Base-by-base conservation (phyloP, 2,329 filamentous ascomycete species). In the Hortaea sp. region DNA sequence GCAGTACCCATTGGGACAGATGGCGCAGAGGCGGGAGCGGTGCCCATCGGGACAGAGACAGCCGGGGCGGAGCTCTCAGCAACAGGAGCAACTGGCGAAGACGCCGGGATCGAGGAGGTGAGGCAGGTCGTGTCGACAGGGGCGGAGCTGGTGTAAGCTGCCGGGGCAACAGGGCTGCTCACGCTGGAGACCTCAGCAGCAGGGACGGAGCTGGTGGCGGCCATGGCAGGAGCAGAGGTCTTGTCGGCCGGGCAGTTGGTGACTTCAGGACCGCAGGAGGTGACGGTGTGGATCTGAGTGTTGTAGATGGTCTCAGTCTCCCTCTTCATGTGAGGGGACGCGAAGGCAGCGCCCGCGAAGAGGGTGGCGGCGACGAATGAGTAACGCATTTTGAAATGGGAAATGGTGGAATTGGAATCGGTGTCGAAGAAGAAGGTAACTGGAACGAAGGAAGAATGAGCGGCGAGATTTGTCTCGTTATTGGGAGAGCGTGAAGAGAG, bases 201-300 rank as follows among this genome's bases (percentile, higher is more conserved):
- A 13, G 13, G 10, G 13, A 27, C 37, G 37, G 37, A 39, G 20
- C n/a, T 27, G 20, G 44, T 46, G 6, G 39, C 29, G 20, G 39
- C 31, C 29, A 28, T 37, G 29, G 30, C 42, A 20, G 29, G 3
- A 32, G 46, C 37, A n/a, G 47, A 45, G 35, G 47, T 42, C 29
- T 32, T 45, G 6, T 39, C 10, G 20, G 40, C 40, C 20, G 40
- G 40, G 51, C 68, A 71, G 50, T 65, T 57, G 35, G 61, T 64
- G 29, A 48, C 38, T 7, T 12, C 34, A 11, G 65, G 56, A 7
- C 63, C 63, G 53, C 68, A 70, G 53, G 66, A 61, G 46, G 60
- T 65, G 57, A 70, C 56, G 39, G 69, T 71, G 52, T 70, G 57
- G 45, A 66, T 63, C 46, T 66, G 58, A 47, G 70, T 72, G 43